Base-by-base conservation (phyloP, 1,139 yeast genomes). In the Yamadazyma atlantica region DNA sequence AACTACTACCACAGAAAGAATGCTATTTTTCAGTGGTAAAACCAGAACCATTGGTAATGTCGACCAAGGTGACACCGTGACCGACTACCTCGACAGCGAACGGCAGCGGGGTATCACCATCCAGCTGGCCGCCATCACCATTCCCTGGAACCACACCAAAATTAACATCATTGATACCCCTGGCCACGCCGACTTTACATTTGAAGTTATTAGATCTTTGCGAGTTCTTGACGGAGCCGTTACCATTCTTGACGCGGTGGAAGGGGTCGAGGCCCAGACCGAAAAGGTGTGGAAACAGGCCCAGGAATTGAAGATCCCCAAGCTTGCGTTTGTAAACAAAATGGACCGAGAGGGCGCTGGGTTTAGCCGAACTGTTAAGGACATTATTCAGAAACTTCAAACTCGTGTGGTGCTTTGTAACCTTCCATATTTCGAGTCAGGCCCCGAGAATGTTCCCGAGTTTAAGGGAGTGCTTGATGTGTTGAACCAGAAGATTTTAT, bases 261-360 rank as follows among this genome's bases (percentile, higher is more conserved):
- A 97, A 1, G 99, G 98, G 11, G 98, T 92, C 1, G 98, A 92
- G 55, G 95, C 98, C 0, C 97, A 94, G 57, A 92, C 98, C 0
- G 97, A 90, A 57, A 90, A 89, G 55, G 97, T 92, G 2, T 92
- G 97, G 97, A 79, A 75, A 50, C 96, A 90, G 58, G 92, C 97
- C 1, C 68, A 67, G 29, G 75, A 73, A 19, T 68, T 86, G 44
- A 62, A 62, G 2, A 78, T 86, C 37, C 97, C 98, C 0, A 75
- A 79, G 38, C 65, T 92, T 12, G 81, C 89, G 7, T 94, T 81
- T 55, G 77, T 92, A 28, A 92, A 92, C 60, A 92, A 92, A 58
- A 90, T 92, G 98, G 99, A 92, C 62, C 74, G 97, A 41, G 85
- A 82, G 13, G 98, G 98, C 11, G 96, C 97, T 0, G 97, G 97